Base-by-base conservation (phyloP, 331 rosid species). In the Rosa hybrid region DNA sequence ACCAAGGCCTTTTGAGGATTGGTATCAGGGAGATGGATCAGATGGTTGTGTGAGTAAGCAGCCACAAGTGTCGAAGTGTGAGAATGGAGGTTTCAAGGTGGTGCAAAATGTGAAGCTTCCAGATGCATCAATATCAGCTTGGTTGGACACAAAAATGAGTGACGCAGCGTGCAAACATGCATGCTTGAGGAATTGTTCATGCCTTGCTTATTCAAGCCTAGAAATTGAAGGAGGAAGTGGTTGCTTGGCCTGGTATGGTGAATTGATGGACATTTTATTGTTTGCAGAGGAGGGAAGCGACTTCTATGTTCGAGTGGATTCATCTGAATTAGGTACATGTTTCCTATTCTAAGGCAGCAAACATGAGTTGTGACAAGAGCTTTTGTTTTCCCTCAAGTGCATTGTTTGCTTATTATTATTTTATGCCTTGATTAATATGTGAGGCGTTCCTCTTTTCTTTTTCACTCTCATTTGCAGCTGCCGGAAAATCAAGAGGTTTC, bases 161-260 rank as follows among this genome's bases (percentile, higher is more conserved):
- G 60, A 18, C 60, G 12, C 3, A 16, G 76, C 27, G 20, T 72
- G 76, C 42, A 13, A 16, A 38, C 41, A 3, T 2, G 17, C 68
- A 81, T 87, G 92, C 84, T 78, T 78, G 68, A 83, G 73, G 82
- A 83, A 83, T 14, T 89, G 92, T 68, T 87, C 91, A 23, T 87
- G 92, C 77, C 78, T 73, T 16, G 92, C 89, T 20, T 89, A 83
- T 76, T 81, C 41, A 45, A 84, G 64, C 83, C 73, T 75, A 70
- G 81, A 16, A 62, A 8, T 65, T 48, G 80, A 81, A 16, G 85
- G 62, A 2, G 86, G 86, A 11, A 6, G 71, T 73, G 87, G 84
- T 25, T 89, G 92, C 54, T 68, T 89, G 68, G 9, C 77, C 59
- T 46, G 39, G 76, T 14, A 25, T 7, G 60, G 42, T 5, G 62